Conservation (phyloP, 495 filamentous ascomycete species). For the Achaetomiella virescens region DNA sequence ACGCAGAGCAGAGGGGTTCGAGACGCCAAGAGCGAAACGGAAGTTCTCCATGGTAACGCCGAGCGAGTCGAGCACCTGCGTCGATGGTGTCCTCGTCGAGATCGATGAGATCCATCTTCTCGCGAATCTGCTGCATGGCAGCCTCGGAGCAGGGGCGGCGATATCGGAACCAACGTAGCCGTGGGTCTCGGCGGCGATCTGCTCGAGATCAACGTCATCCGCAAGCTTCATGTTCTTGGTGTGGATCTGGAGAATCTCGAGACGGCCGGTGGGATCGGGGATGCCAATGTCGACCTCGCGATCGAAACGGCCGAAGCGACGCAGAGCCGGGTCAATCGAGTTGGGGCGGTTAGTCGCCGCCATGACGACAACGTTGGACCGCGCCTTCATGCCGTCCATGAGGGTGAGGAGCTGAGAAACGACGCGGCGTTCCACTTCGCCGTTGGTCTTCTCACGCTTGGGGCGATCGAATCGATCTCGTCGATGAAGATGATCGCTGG, state of each 20-base stretch:
- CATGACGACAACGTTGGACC: slow-evolving; percentile 98
- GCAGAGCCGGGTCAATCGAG: slow-evolving; percentile 94
- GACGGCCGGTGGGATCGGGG: slow-evolving; percentile 94
- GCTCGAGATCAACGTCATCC: slow-evolving; percentile 94
- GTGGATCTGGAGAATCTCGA: slow-evolving; percentile 97
- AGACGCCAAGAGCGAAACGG: slow-evolving; percentile 93
- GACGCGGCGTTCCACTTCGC: slow-evolving; percentile 96
- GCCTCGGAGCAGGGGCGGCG: slow-evolving; percentile 97
- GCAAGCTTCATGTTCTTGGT: slow-evolving; percentile 99
- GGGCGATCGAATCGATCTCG: slow-evolving; percentile 97
- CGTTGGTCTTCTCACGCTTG: slow-evolving; percentile 99
- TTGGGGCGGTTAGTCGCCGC: slow-evolving; percentile 96
- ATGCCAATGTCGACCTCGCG: slow-evolving; percentile 98
- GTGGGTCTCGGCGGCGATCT: slow-evolving; percentile 96
- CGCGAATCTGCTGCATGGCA: slow-evolving; percentile 99
- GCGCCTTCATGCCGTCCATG: slow-evolving; percentile 99
- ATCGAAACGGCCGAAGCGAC: slow-evolving; percentile 96
- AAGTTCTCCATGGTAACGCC: slow-evolving; percentile 99
- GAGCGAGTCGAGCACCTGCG: slow-evolving; percentile 94
- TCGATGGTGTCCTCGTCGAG: slow-evolving; percentile 98
- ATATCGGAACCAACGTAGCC: slow-evolving; percentile 98
- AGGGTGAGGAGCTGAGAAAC: slow-evolving; percentile 95
- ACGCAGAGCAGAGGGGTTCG: slow-evolving; percentile 96
- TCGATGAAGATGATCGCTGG: slow-evolving; percentile 99
- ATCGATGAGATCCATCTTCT: slow-evolving; percentile 99